Percentiles rank a stretch among this genome's conserved stretches.
phyloP scores from a whole-genome alignment of 1,139 yeast species.

The Yamadazyma oceani region DNA sequence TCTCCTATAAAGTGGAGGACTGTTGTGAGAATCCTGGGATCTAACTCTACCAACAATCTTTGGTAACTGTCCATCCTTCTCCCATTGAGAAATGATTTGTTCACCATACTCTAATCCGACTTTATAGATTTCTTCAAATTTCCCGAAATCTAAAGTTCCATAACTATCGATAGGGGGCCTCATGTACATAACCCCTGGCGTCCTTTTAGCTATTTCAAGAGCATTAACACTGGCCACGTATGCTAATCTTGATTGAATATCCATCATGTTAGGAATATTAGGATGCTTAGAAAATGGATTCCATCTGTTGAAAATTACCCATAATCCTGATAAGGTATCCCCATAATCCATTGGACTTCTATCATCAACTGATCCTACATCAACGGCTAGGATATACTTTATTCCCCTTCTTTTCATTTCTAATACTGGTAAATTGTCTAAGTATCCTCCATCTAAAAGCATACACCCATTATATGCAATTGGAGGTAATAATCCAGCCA shows the following conservation, averaged over 20 bases:
- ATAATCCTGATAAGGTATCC: conserved; percentile 86
- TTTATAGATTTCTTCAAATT: conserved; percentile 83
- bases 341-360: conserved; percentile 90
- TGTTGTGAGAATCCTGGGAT: conserved; percentile 4
- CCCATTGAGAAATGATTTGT: conserved; percentile 53
- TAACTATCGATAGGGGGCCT: conserved; percentile 93
- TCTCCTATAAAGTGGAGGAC: conserved; percentile 14
- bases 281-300: conserved; percentile 89
- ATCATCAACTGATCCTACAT: conserved; percentile 94
- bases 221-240: conserved; percentile 96
- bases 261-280: conserved; percentile 91
- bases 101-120: conserved; percentile 82
- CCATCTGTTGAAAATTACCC: conserved; percentile 88
- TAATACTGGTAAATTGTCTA: conserved; percentile 87
- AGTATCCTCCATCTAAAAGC: conserved; percentile 94
- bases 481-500: conserved; percentile 92
- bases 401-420: conserved; percentile 93
- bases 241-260: conserved; percentile 88
- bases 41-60: conserved; percentile 52
- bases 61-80: conserved; percentile 56
- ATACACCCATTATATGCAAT: conserved; percentile 86
- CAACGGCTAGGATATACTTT: conserved; percentile 87
- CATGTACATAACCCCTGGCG: conserved; percentile 85
- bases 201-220: conserved; percentile 76
- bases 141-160: conserved; percentile 89